These are phyloP conservation scores for Phytopythium delawarense DNA, from an alignment of 352 stramenopile species.

Conservation along the genomic window DNA sequence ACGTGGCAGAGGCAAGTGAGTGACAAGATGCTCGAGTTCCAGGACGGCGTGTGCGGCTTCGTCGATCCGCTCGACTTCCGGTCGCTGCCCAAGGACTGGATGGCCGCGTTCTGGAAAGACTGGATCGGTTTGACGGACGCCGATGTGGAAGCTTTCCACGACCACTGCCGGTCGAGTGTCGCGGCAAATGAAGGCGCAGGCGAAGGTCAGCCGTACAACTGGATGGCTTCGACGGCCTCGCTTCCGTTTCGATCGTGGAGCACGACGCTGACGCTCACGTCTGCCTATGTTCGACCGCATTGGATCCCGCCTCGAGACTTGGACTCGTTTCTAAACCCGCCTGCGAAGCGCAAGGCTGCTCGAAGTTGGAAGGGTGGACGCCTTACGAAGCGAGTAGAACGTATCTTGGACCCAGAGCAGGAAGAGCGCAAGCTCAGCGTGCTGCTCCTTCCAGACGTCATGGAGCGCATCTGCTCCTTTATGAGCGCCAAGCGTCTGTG, in stretches of 20 bases:
- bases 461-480: conserved; percentile 64
- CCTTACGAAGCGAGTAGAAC: not conserved
- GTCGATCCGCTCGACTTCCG: conserved; percentile 13
- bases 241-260: not conserved
- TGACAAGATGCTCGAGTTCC: conserved; percentile 19
- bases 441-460: conserved; percentile 53
- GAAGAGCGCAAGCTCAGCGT: conserved; percentile 45
- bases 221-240: not conserved
- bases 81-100: conserved; percentile 48
- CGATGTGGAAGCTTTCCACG: conserved; percentile 40
- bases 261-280: not conserved
- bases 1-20: not conserved
- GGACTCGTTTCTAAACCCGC: not conserved
- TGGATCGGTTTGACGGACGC: conserved; percentile 43
- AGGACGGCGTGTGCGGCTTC: conserved; percentile 28
- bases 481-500: conserved; percentile 70
- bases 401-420: conserved; percentile 21
- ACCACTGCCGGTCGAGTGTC: conserved; percentile 14
- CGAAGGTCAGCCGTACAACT: not conserved
- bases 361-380: conserved; percentile 17
- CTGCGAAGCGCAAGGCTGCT: not conserved
- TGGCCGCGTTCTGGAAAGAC: conserved; percentile 39
- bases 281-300: not conserved
- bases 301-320: not conserved
- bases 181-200: conserved; percentile 6